phyloP scores from a whole-genome alignment of 495 filamentous ascomycete species.

The Neurospora sublineolata region DNA sequence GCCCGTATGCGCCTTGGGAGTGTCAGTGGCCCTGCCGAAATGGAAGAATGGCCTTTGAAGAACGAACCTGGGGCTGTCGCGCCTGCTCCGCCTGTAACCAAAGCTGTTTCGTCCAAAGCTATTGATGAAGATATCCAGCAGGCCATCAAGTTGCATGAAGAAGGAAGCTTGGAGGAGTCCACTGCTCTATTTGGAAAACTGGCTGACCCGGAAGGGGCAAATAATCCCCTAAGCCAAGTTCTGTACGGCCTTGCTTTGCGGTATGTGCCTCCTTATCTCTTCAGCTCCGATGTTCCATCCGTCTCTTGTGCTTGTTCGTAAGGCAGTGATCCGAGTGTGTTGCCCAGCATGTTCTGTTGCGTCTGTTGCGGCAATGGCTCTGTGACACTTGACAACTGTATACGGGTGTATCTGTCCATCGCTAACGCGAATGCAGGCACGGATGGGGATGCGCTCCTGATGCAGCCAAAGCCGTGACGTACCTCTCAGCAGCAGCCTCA shows the following conservation, averaged over 20 bases:
- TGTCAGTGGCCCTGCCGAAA: background rate
- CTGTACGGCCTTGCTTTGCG: slow-evolving; percentile 88
- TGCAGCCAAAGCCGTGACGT: slow-evolving; percentile 61
- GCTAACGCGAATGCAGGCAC: slow-evolving; percentile 44
- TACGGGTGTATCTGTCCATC: background rate
- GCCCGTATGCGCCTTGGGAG: slow-evolving; percentile 14
- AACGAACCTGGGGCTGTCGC: background rate
- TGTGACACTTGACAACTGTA: background rate
- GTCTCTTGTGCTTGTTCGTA: background rate
- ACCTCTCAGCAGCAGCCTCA: slow-evolving; percentile 78
- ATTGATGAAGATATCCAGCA: slow-evolving; percentile 79
- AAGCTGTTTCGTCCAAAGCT: slow-evolving; percentile 33
- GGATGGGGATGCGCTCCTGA: slow-evolving; percentile 81
- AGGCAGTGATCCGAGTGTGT: background rate
- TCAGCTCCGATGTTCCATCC: background rate
- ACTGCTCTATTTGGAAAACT: slow-evolving; percentile 80
- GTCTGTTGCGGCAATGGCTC: background rate
- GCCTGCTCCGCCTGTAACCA: slow-evolving; percentile 12
- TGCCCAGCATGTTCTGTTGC: background rate
- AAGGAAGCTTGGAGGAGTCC: slow-evolving; percentile 59
- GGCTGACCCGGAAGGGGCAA: slow-evolving; percentile 72
- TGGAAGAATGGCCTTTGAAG: background rate
- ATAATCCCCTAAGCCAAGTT: slow-evolving; percentile 91
- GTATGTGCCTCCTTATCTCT: slow-evolving; percentile 37
- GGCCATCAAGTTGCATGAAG: slow-evolving; percentile 90